Base-by-base conservation (phyloP, 257 asterid species). In the Ophiorrhiza pumila region DNA sequence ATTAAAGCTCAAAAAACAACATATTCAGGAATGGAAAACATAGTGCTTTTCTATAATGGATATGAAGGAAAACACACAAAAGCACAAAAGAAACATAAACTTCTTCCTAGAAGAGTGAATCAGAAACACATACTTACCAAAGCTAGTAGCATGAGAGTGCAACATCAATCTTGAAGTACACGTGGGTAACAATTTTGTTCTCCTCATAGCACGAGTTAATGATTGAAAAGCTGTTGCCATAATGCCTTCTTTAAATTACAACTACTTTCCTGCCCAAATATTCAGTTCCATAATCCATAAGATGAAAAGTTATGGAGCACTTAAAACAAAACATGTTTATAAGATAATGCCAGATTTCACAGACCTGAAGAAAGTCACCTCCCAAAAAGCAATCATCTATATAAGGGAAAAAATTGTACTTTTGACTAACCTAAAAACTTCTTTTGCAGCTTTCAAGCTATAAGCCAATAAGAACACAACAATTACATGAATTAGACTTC, bases 71-170 rank as follows among this genome's bases (percentile, higher is more conserved):
- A 71, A 41, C 29, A 41, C 52, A 25, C 43, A 20, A 68, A 50
- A 56, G 25, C 58, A 39, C 12, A 1, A 68, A 77, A 45, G n/a
- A 52, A 27, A 55, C 31, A 29, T 49, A 46, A 41, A 12, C 22
- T 10, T 43, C 22, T 37, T 4, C 42, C 13, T 0, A 29, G 7
- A 67, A 57, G 39, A 23, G 27, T 0, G 15, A 55, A 20, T 27
- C 41, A 29, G 55, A 60, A 15, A 12, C 68, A 69, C 20, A 35
- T 14, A 74, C 88, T 74, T 17, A 91, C 98, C 97, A 74, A 88
- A 94, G 78, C 97, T 94, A 66, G 99, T 91, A 18, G 97, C 86
- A 70, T 94, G 98, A 3, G 96, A 86, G 71, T 90, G 96, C 83
- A 91, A 80, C 73, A 76, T 73, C 52, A 90, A 77, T 75, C 83